Evolutionary conservation across 2,329 filamentous ascomycete species (phyloP), one percentile per base, ranked within the genome.

Genomic region (Hypomyces rosellus): DNA sequence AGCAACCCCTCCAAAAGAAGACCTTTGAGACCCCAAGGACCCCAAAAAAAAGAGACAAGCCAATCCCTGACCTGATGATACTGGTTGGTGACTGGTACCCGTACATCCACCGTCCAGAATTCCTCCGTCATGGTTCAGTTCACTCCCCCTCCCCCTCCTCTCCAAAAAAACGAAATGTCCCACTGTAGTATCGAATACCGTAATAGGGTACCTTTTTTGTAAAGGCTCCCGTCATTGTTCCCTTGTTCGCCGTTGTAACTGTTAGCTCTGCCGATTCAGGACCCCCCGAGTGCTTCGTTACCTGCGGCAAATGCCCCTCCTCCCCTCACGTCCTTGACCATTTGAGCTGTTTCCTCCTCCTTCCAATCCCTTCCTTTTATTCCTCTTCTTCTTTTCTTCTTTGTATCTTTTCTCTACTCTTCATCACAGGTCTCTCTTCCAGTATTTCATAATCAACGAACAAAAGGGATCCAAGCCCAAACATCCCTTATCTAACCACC

Each of bases 261-360:
- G 25, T 30, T 30, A 30, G 49, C 40, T 51, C 40, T 51, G 43
- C 49, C 49, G 49, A 48, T 48, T 48, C 49, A 51, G 49, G 49
- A 51, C 38, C 45, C 45, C 6, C 45, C 38, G 18, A 40, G 45
- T 25, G 43, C 20, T 20, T 33, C 41, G 20, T 44, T 44, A 30
- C 41, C 18, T 48, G 49, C 45, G 44, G 45, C 45, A 49, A 41
- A 30, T 38, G 36, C 36, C 42, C 40, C 46, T 46, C 46, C 18
- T 14, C 42, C 42, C 46, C 50, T 48, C 45, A 45, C 46, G 25
- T 16, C 42, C 43, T 46, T 48, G 48, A 51, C 38, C 34, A 40
- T 48, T 51, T 34, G 45, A 52, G 50, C 36, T 47, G 36, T 42
- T 49, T 48, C 44, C 43, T 38, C 20, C 48, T 18, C 46, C 40